Evolutionary conservation across 2,329 filamentous ascomycete species (phyloP).

Genomic region (Pseudopyricularia cyperi): DNA sequence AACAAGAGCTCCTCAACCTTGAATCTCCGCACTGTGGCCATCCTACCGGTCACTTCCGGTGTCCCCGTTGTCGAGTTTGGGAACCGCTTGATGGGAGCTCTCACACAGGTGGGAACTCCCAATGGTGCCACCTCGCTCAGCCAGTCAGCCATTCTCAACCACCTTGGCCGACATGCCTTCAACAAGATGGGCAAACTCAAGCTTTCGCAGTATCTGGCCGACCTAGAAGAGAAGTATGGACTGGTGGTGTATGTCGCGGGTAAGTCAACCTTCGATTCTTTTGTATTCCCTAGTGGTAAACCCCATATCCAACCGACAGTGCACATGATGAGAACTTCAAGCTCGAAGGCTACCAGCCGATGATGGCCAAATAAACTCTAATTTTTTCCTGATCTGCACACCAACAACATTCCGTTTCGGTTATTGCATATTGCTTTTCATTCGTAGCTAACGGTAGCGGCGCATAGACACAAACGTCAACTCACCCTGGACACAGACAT

Average conservation of each 20-base stretch:
- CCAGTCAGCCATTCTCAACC: constrained; percentile 85
- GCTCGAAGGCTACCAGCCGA: constrained; percentile 35
- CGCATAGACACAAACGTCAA: constrained; percentile 80
- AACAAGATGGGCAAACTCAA: constrained; percentile 96
- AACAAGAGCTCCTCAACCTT: constrained; percentile 71
- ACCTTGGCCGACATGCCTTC: constrained; percentile 90
- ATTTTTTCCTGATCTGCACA: constrained; percentile 49
- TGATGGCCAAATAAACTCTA: constrained; percentile 50
- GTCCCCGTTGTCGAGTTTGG: constrained; percentile 93
- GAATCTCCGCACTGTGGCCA: constrained; percentile 84
- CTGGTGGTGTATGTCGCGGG: constrained; percentile 87
- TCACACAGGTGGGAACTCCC: constrained; percentile 76
- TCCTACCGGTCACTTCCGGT: constrained; percentile 80
- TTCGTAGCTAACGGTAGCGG: not conserved
- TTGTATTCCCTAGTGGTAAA: not conserved
- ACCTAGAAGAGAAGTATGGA: constrained; percentile 93
- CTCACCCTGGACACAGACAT: constrained; percentile 95
- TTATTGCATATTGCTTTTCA: not conserved
- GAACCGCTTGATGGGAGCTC: constrained; percentile 73
- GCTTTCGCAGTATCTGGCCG: constrained; percentile 87
- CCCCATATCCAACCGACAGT: not conserved
- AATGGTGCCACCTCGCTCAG: constrained; percentile 89
- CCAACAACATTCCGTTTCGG: constrained; percentile 1
- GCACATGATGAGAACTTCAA: constrained; percentile 38
- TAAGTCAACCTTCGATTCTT: constrained; percentile 22